Percentiles rank a stretch among this genome's conserved stretches.
Evolutionary conservation across 257 asterid species (phyloP).

Genomic region (Rubia yunnanensis): DNA sequence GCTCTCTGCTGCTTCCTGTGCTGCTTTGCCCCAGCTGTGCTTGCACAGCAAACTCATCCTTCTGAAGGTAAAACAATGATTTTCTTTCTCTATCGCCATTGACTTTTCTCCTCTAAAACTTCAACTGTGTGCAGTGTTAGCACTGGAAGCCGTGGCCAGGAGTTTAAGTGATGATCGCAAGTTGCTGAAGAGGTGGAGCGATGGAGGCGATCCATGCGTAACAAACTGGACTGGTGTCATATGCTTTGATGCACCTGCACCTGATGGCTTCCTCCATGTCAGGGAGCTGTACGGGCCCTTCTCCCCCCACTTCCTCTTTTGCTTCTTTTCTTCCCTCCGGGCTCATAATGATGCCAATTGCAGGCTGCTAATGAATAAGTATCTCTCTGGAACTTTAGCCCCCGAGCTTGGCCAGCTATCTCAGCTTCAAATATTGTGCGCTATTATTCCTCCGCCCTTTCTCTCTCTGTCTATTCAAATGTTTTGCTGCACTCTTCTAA

Average conservation of each 20-base stretch:
- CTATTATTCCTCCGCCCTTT: background rate
- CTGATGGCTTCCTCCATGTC: conserved; percentile 31
- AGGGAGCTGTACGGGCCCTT: conserved; percentile 29
- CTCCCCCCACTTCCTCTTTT: background rate
- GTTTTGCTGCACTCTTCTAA: conserved; percentile 9
- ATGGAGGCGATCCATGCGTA: conserved; percentile 34
- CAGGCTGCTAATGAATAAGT: conserved; percentile 38
- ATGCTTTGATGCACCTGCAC: conserved; percentile 19
- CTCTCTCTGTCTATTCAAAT: background rate
- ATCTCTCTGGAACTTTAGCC: conserved; percentile 38
- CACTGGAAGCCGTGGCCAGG: conserved; percentile 21
- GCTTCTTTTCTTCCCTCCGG: background rate
- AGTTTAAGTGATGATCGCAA: conserved; percentile 24
- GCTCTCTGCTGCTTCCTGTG: conserved; percentile 10
- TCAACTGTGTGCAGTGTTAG: conserved; percentile 18
- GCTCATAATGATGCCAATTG: background rate
- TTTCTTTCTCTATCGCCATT: too few relatives aligned
- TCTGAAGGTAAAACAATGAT: conserved; percentile 13
- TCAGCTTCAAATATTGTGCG: conserved; percentile 33
- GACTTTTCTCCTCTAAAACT: background rate
- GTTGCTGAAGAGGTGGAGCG: conserved; percentile 27
- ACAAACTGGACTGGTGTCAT: conserved; percentile 43
- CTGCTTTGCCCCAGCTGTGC: background rate
- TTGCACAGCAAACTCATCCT: conserved; percentile 15
- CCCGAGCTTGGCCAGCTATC: conserved; percentile 40